phyloP scores from a whole-genome alignment of 768 basidiomycete genomes.

The Phaeotremella fagi region DNA sequence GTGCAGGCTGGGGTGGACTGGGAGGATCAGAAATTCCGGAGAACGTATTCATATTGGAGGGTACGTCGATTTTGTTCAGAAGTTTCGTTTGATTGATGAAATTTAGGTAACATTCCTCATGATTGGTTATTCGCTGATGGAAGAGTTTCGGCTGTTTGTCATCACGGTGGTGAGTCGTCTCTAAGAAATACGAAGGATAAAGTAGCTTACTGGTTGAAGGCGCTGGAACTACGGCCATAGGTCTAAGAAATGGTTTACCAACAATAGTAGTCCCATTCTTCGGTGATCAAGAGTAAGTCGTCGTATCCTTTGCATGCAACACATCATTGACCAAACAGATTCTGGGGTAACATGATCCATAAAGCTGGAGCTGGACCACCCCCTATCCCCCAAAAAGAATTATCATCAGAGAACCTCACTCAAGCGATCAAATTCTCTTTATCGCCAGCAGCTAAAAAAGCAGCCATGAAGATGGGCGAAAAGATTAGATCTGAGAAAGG shows the following conservation, averaged over 20 bases:
- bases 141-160: constrained; percentile 59
- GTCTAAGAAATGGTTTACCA: constrained; percentile 58
- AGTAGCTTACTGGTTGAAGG: constrained; percentile 29
- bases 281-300: constrained; percentile 55
- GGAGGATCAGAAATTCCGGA: constrained; percentile 56
- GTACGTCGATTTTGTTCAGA: constrained; percentile 29
- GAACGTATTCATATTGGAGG: constrained; percentile 58
- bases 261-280: constrained; percentile 65
- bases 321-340: constrained; percentile 11
- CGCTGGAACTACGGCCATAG: constrained; percentile 64
- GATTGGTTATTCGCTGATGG: constrained; percentile 62
- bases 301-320: background rate
- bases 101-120: constrained; percentile 57
- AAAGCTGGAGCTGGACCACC: constrained; percentile 61
- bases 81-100: background rate
- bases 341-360: constrained; percentile 59
- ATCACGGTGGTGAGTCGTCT: constrained; percentile 54
- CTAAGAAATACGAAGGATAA: background rate
- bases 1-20: constrained; percentile 64
- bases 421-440: constrained; percentile 57
- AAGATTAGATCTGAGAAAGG: constrained; percentile 54
- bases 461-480: constrained; percentile 55
- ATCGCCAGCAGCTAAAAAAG: constrained; percentile 53
- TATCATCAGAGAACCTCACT: constrained; percentile 54
- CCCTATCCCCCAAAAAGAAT: constrained; percentile 57